Base-by-base conservation (phyloP, 2,329 filamentous ascomycete species). In the Pseudodiploospora longispora region DNA sequence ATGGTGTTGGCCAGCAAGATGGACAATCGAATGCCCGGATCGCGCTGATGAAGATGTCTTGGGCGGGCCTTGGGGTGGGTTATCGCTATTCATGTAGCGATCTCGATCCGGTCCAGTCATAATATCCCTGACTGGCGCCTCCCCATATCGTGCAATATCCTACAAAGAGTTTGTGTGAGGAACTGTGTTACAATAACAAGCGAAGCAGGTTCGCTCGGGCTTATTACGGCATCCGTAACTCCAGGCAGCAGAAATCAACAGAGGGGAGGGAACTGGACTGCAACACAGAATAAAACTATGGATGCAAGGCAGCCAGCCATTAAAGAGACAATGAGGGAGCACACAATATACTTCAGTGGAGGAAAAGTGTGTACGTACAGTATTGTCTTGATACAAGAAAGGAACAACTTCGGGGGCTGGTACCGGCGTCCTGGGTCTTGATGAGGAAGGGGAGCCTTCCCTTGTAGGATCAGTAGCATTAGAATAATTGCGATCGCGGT, bases 391-490 rank as follows among this genome's bases (percentile, higher is more conserved):
- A 61, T 93, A 97, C 50, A 95, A 76, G 75, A 95, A 98, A n/a
- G 93, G 93, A 34, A 95, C 93, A 46, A 98, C 89, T 65, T 97
- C 91, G 58, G 87, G 93, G 9, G 87, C 87, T 36, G 87, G 87
- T 41, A 89, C 74, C 9, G 90, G 89, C n/a, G 87, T 95, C 55
- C 85, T 78, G 39, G 90, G 87, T 53, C 87, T 76, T 29, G 85
- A 89, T 30, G 79, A 80, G 42, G 78, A 76, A 35, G 88, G 88
- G 42, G 90, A 94, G 38, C 74, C 75, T 50, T 90, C 83, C 48
- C 82, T 73, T 51, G 82, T 83, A 55, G 83, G 78, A 58, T 93
- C 80, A 43, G 80, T 82, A 42, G 78, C 79, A 64, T 80, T 81
- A 42, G 90, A 96, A 62, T 87, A 85, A 63, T 91, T 90, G 57